Base-by-base conservation (phyloP, 1,284 basidiomycete genomes). In the Phlebopus sp. region DNA sequence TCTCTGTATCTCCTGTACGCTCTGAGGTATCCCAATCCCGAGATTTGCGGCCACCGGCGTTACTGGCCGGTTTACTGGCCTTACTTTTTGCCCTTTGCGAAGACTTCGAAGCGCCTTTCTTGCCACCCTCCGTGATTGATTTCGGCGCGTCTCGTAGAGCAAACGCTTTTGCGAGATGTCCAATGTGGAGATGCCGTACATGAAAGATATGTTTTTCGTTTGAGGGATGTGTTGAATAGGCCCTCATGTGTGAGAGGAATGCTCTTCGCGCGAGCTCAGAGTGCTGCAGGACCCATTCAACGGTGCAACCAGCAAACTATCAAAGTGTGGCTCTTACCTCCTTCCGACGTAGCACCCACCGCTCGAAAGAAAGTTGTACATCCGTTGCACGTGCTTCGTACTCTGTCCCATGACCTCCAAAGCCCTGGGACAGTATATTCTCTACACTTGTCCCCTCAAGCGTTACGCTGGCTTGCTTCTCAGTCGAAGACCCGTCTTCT, bases 151-250 rank as follows among this genome's bases (percentile, higher is more conserved):
- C 96, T 31, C 97, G 86, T 44, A 99, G 76, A 0, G 92, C 94
- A 63, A 99, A 99, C 0, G 93, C 83, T 69, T 99, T 99, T 32
- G 97, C 96, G 18, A 99, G 70, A 73, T 99, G 97, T 1, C 97
- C 97, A 35, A 97, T 79, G 64, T 99, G 97, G 8, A 99, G 76
- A 57, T 93, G 82, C 29, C 90, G 87, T 47, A 97, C 84, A 68
- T 97, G 94, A 75, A 99, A 99, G 50, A 97, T 91, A 53, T 90
- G 84, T 60, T 98, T 98, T 67, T 99, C 97, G 52, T 87, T 85
- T 4, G 90, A 81, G 0, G 96, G 95, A 70, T 99, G 97, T 0
- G 97, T 99, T 8, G 97, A 91, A 68, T 99, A 99, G 0, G 97
- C 97, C 47, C 97, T 81, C 69, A 98, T 86, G 66, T 96, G 93